Evolutionary conservation across 306 rosid species (phyloP).

Genomic region (Quercus dentata): DNA sequence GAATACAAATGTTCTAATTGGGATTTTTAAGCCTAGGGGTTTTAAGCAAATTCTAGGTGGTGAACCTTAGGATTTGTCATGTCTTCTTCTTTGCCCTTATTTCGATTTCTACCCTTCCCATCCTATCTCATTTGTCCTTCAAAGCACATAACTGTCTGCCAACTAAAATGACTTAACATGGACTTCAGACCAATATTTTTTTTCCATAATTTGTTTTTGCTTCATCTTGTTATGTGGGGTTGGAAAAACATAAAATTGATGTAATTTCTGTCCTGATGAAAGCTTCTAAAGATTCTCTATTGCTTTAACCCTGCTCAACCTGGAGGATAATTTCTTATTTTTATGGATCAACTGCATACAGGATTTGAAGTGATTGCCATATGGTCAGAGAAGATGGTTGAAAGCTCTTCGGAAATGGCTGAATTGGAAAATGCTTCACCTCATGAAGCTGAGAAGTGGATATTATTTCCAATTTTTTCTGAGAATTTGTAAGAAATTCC

Average conservation of each 20-base stretch:
- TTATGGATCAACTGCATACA: slow-evolving; percentile 43
- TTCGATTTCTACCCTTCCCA: no score
- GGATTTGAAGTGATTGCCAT: slow-evolving; percentile 79
- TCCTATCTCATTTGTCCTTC: neutral
- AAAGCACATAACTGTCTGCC: neutral
- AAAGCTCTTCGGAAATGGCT: slow-evolving; percentile 93
- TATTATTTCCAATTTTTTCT: slow-evolving; percentile 56
- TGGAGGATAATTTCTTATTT: slow-evolving; percentile 17
- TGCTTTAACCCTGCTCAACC: slow-evolving; percentile 13
- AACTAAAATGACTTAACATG: neutral
- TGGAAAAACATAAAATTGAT: neutral
- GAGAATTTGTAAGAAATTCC: slow-evolving; percentile 45
- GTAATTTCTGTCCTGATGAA: slow-evolving; percentile 4
- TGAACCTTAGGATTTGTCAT: no score
- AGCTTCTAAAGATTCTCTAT: slow-evolving; percentile 26
- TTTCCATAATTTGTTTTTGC: neutral
- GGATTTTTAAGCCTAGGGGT: no score
- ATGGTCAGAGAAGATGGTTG: slow-evolving; percentile 84
- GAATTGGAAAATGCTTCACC: slow-evolving; percentile 94
- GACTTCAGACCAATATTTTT: neutral
- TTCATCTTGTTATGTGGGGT: neutral
- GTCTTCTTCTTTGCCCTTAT: no score
- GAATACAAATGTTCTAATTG: no score
- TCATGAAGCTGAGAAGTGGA: slow-evolving; percentile 91
- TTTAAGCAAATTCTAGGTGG: no score